Base-by-base conservation (phyloP, 306 rosid species). In the Glycyrrhiza uralensis region DNA sequence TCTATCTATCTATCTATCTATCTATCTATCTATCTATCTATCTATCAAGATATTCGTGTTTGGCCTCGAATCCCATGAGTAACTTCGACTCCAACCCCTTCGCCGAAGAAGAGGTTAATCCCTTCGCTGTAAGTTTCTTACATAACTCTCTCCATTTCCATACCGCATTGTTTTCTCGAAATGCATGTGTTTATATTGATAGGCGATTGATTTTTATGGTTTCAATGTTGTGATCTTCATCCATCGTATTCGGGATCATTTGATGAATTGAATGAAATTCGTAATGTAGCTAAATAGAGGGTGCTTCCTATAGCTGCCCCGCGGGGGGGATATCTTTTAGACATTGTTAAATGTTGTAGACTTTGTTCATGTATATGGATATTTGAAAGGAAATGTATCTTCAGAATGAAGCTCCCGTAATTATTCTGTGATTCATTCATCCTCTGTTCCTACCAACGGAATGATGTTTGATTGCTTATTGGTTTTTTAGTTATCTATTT, bases 21-120 rank as follows among this genome's bases (percentile, higher is more conserved):
- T 56, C 22, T 14, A 3, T 1, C 1, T 6, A 10, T 35, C 10
- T 35, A 2, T 63, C 33, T 75, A n/a, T 23, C 23, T 26, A 28
- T 35, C 10, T 52, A 14, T 56, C 56, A 51, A 61, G 75, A 82
- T 84, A 76, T 60, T 66, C 58, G 26, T 79, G 7, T 76, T 82
- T 61, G 38, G 45, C 36, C 23, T 76, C 47, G 1, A 55, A 28
- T 61, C 39, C 74, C 67, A 90, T 86, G 95, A 65, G 79, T 80
- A 80, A 59, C 60, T 76, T 66, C 83, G 90, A 88, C 7, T 15
- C 88, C 50, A 91, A 91, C 59, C 92, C 95, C 58, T 91, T 83
- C 72, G 92, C 81, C 0, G 89, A 87, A 0, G 97, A 88, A 0
- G 89, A 87, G 24, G 89, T 91, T 60, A 91, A 88, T 84, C 96